phyloP scores from a whole-genome alignment of 192 early-diverging fungal genomes.

The Entomortierella parvispora region DNA sequence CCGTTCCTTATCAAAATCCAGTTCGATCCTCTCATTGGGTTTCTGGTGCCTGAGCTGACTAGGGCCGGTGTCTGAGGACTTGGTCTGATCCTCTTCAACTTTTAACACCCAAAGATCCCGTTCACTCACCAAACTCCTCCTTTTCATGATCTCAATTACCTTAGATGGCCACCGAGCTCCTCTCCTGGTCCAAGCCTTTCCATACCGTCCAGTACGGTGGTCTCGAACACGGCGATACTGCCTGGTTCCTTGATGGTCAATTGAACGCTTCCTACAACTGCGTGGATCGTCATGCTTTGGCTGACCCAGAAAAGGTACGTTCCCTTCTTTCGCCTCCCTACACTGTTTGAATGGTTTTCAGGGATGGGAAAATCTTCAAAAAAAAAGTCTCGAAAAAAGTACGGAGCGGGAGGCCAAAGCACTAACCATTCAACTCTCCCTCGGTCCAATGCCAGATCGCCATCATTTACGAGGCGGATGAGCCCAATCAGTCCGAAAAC shows the following conservation, averaged over 20 bases:
- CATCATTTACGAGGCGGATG: slow-evolving; percentile 91
- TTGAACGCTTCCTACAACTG: slow-evolving; percentile 97
- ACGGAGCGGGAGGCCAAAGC: too few species aligned
- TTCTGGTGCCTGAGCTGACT: too few species aligned
- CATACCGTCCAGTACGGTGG: slow-evolving; percentile 73
- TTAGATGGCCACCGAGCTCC: slow-evolving; percentile 76
- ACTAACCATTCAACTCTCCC: too few species aligned
- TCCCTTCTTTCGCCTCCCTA: slow-evolving; percentile 35
- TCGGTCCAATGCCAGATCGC: slow-evolving; percentile 60
- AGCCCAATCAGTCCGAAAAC: slow-evolving; percentile 78
- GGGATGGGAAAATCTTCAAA: too few species aligned
- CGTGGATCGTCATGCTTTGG: slow-evolving; percentile 90
- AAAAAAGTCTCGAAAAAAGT: too few species aligned
- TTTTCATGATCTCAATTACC: neutral
- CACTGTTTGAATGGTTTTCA: neutral
- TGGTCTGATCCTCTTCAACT: too few species aligned
- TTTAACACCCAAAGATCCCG: neutral
- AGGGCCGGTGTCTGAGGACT: too few species aligned
- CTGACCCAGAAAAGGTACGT: slow-evolving; percentile 76
- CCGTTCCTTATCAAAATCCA: too few species aligned
- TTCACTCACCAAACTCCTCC: neutral
- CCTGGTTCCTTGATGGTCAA: slow-evolving; percentile 94
- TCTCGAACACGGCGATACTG: slow-evolving; percentile 86
- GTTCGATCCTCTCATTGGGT: too few species aligned
- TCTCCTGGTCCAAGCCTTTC: slow-evolving; percentile 88